Evolutionary conservation across 2,329 filamentous ascomycete species (phyloP).

Genomic region (Cercospora zeae-maydis): DNA sequence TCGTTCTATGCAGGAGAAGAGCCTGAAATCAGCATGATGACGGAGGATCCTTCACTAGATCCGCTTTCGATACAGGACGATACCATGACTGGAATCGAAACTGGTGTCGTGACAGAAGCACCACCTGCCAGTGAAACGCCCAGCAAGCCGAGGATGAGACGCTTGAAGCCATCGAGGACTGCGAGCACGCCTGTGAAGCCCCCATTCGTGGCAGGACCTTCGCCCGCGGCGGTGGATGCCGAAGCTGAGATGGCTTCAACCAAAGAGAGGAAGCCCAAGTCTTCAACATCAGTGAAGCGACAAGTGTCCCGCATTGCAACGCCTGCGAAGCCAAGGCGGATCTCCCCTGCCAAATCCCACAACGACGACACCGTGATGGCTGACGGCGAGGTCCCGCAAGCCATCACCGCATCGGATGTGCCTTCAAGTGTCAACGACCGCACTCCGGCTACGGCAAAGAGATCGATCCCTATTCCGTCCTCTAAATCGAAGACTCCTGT

Average conservation of each 20-base stretch:
- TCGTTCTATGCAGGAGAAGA: conserved; percentile 42
- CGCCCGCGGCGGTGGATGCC: neutral
- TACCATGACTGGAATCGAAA: neutral
- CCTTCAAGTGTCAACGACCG: neutral
- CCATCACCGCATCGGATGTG: neutral
- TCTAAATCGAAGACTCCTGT: conserved; percentile 5
- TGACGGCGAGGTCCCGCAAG: neutral
- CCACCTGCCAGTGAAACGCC: conserved; percentile 30
- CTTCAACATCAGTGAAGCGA: conserved; percentile 20
- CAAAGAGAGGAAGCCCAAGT: neutral
- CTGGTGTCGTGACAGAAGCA: conserved; percentile 3
- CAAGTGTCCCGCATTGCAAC: conserved; percentile 35
- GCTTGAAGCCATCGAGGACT: conserved; percentile 26
- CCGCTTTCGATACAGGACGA: conserved; percentile 5
- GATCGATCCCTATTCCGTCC: conserved; percentile 3
- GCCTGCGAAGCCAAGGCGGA: conserved; percentile 30
- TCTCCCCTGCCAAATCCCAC: neutral
- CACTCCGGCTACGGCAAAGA: conserved; percentile 10
- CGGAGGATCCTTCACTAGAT: conserved; percentile 23
- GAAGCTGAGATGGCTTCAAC: neutral
- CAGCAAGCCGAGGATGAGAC: conserved; percentile 32
- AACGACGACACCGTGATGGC: neutral
- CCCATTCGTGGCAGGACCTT: conserved; percentile 5
- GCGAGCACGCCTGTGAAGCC: conserved; percentile 23
- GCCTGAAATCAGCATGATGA: conserved; percentile 22